These are phyloP conservation scores for Pseudogymnoascus sp. DNA, from an alignment of 2,329 filamentous ascomycete genomes.

Conservation along the genomic window DNA sequence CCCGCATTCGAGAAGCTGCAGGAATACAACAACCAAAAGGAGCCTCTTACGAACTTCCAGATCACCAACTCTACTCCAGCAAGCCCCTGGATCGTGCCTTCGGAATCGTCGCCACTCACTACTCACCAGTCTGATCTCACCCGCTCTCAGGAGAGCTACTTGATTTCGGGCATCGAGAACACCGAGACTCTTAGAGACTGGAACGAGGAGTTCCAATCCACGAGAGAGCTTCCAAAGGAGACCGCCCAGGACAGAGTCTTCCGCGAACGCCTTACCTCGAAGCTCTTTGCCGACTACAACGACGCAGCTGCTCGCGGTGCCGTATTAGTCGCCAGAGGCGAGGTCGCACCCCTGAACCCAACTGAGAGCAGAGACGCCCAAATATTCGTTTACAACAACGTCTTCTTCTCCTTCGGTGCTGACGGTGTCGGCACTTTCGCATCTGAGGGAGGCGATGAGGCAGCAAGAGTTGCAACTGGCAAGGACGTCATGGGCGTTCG, in stretches of 20 bases:
- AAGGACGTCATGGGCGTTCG: constrained; percentile 95
- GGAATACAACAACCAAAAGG: constrained; percentile 74
- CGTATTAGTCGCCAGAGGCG: constrained; percentile 82
- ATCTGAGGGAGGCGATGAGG: constrained; percentile 92
- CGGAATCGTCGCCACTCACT: constrained; percentile 53
- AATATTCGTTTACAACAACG: constrained; percentile 99
- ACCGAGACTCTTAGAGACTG: constrained; percentile 92
- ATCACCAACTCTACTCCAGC: constrained; percentile 91
- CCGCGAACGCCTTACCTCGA: constrained; percentile 84
- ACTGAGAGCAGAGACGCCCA: constrained; percentile 89
- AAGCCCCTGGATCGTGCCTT: constrained; percentile 82
- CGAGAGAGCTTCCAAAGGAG: constrained; percentile 86
- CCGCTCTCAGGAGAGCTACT: constrained; percentile 83
- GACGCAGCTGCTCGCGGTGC: constrained; percentile 90
- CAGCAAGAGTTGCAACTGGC: constrained; percentile 86
- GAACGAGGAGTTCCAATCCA: constrained; percentile 99
- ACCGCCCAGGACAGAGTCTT: constrained; percentile 93
- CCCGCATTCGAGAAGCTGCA: constrained; percentile 69
- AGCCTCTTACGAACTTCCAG: constrained; percentile 87
- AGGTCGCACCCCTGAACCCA: constrained; percentile 88
- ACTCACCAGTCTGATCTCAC: constrained; percentile 76
- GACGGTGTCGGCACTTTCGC: constrained; percentile 97
- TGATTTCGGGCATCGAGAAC: constrained; percentile 85
- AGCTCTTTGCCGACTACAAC: constrained; percentile 95
- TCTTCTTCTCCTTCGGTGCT: constrained; percentile 97